Evolutionary conservation across 345 rosid species (phyloP).

Genomic region (Populus tremula): DNA sequence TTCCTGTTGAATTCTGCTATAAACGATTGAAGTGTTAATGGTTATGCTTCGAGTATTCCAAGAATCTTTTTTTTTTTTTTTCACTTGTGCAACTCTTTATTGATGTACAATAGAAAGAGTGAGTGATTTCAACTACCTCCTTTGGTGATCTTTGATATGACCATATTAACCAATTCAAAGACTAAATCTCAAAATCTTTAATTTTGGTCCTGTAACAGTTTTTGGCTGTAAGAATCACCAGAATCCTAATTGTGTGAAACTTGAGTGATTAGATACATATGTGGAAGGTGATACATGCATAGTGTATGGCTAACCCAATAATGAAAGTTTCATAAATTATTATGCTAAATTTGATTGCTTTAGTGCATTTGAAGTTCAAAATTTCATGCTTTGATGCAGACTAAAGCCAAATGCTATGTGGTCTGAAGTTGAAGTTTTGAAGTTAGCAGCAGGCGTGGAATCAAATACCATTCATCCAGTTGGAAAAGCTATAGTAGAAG

Average conservation of each 20-base stretch:
- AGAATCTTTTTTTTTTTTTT: background rate
- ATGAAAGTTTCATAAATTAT: background rate
- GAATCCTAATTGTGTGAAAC: background rate
- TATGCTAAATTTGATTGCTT: background rate
- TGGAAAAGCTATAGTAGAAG: constrained; percentile 89
- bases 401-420: constrained; percentile 28
- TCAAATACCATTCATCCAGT: constrained; percentile 88
- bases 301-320: too few relatives aligned
- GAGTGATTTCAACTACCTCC: background rate
- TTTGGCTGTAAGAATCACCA: background rate
- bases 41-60: background rate
- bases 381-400: constrained; percentile 43
- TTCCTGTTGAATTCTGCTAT: background rate
- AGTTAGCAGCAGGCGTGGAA: constrained; percentile 89
- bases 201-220: background rate
- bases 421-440: constrained; percentile 76
- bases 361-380: constrained; percentile 7
- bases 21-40: background rate
- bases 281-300: background rate
- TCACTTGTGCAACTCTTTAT: background rate
- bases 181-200: background rate
- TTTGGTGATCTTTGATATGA: background rate
- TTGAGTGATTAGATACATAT: background rate
- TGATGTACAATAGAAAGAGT: background rate
- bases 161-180: background rate